Percentiles rank a stretch among this genome's conserved stretches.
These are phyloP conservation scores for Spizellomyces punctatus DNA, from an alignment of 192 early-diverging fungal species.

Conservation along the genomic window DNA sequence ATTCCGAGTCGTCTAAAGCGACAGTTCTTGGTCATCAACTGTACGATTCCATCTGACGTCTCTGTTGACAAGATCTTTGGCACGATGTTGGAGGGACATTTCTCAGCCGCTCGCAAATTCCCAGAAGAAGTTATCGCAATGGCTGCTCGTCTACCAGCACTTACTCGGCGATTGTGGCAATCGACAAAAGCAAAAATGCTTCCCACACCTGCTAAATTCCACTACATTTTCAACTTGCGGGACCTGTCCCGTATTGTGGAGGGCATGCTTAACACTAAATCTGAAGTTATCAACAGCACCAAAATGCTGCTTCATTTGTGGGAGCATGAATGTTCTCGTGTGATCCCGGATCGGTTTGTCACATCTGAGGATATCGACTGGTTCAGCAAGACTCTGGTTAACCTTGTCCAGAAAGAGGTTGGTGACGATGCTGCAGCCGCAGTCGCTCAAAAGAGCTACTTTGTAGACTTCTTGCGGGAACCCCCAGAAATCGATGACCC, in stretches of 20 bases:
- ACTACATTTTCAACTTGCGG: slow-evolving; percentile 70
- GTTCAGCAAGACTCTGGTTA: slow-evolving; percentile 55
- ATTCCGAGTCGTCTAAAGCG: slow-evolving; percentile 64
- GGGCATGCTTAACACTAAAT: slow-evolving; percentile 60
- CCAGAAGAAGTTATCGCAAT: slow-evolving; percentile 53
- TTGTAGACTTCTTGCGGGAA: slow-evolving; percentile 64
- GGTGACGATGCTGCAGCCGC: slow-evolving; percentile 52
- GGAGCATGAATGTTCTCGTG: slow-evolving; percentile 66
- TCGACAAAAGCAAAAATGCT: slow-evolving; percentile 68
- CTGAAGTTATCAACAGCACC: slow-evolving; percentile 52
- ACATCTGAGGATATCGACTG: slow-evolving; percentile 62
- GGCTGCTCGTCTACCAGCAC: slow-evolving; percentile 42
- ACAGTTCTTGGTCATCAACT: slow-evolving; percentile 62
- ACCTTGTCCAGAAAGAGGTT: slow-evolving; percentile 54
- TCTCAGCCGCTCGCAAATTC: slow-evolving; percentile 56
- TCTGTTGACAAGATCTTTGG: slow-evolving; percentile 69
- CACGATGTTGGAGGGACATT: slow-evolving; percentile 67
- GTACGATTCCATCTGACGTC: slow-evolving; percentile 65
- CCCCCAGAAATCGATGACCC: slow-evolving; percentile 65
- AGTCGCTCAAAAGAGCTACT: slow-evolving; percentile 50
- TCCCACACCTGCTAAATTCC: slow-evolving; percentile 69
- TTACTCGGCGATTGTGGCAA: slow-evolving; percentile 64
- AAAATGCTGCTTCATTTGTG: slow-evolving; percentile 57
- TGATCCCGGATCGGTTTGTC: slow-evolving; percentile 66
- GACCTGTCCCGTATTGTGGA: slow-evolving; percentile 63